Conservation (phyloP, 805 yeast species). For the Kodamaea fukazawae region DNA sequence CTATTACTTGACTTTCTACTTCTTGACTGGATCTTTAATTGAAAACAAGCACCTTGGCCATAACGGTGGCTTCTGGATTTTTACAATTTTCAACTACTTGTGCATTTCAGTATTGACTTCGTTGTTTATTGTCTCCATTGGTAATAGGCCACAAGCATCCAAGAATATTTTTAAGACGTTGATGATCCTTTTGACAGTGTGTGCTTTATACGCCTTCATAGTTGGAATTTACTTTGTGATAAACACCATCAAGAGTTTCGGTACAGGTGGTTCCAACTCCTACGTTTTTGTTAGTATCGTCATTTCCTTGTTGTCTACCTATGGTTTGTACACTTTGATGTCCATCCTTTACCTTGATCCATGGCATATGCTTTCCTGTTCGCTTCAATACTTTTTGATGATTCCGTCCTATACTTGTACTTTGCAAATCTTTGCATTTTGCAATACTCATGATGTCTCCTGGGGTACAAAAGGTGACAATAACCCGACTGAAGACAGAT, state of each 20-base stretch:
- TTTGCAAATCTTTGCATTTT: slow-evolving; percentile 91
- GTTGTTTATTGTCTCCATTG: slow-evolving; percentile 91
- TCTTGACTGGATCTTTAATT: slow-evolving; percentile 69
- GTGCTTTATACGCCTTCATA: slow-evolving; percentile 77
- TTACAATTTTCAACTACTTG: slow-evolving; percentile 81
- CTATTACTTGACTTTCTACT: slow-evolving; percentile 28
- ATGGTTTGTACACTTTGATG: slow-evolving; percentile 81
- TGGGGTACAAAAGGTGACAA: slow-evolving; percentile 99
- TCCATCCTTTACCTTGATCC: slow-evolving; percentile 89
- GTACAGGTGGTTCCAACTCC: slow-evolving; percentile 40
- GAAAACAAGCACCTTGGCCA: slow-evolving; percentile 47
- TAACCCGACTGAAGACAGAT: slow-evolving; percentile 56
- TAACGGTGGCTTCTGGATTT: slow-evolving; percentile 77
- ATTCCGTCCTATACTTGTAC: slow-evolving; percentile 91
- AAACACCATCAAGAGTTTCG: slow-evolving; percentile 44
- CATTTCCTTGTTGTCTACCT: slow-evolving; percentile 83
- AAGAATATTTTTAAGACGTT: slow-evolving; percentile 69
- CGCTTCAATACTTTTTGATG: slow-evolving; percentile 82
- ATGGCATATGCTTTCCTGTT: slow-evolving; percentile 91
- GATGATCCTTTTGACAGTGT: slow-evolving; percentile 68
- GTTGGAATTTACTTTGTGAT: slow-evolving; percentile 82
- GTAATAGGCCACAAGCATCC: slow-evolving; percentile 97
- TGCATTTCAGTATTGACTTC: slow-evolving; percentile 79
- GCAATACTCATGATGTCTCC: slow-evolving; percentile 96
- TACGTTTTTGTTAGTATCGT: slow-evolving; percentile 71